phyloP scores from a whole-genome alignment of 1,139 yeast genomes.

The Hyphopichia pseudoburtonii region DNA sequence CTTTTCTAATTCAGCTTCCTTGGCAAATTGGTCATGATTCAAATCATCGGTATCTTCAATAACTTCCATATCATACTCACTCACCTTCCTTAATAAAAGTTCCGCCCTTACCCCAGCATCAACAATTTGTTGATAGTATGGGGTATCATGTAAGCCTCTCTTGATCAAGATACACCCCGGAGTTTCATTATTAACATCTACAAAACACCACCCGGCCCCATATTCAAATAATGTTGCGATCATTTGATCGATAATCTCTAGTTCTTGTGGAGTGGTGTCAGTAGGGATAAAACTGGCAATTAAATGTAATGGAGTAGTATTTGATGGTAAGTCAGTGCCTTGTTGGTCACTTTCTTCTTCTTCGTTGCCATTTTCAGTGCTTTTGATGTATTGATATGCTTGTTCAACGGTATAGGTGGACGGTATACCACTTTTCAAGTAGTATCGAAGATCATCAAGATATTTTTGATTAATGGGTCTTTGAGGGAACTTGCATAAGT shows the following conservation, averaged over 20 bases:
- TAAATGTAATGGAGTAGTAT: slow-evolving; percentile 80
- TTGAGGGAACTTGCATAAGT: slow-evolving; percentile 53
- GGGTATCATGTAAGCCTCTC: slow-evolving; percentile 43
- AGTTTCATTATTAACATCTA: slow-evolving; percentile 65
- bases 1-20: slow-evolving; percentile 7
- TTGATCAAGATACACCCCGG: slow-evolving; percentile 71
- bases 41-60: slow-evolving; percentile 31
- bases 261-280: slow-evolving; percentile 45
- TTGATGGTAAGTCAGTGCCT: slow-evolving; percentile 44
- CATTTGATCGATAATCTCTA: slow-evolving; percentile 49
- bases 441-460: slow-evolving; percentile 41
- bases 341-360: slow-evolving; percentile 40
- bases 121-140: slow-evolving; percentile 56
- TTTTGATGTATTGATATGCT: slow-evolving; percentile 58
- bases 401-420: slow-evolving; percentile 83
- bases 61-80: slow-evolving; percentile 53
- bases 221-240: slow-evolving; percentile 68
- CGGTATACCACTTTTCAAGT: slow-evolving; percentile 66
- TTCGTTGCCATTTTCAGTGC: slow-evolving; percentile 40
- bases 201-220: slow-evolving; percentile 90
- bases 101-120: slow-evolving; percentile 94
- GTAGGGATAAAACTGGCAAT: slow-evolving; percentile 54
- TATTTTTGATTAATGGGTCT: slow-evolving; percentile 58
- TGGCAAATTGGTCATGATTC: slow-evolving; percentile 18
- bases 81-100: slow-evolving; percentile 68